Evolutionary conservation across 2,329 filamentous ascomycete genomes (phyloP), one percentile per base, ranked within the genome.

Genomic region (Ascochyta fabae): DNA sequence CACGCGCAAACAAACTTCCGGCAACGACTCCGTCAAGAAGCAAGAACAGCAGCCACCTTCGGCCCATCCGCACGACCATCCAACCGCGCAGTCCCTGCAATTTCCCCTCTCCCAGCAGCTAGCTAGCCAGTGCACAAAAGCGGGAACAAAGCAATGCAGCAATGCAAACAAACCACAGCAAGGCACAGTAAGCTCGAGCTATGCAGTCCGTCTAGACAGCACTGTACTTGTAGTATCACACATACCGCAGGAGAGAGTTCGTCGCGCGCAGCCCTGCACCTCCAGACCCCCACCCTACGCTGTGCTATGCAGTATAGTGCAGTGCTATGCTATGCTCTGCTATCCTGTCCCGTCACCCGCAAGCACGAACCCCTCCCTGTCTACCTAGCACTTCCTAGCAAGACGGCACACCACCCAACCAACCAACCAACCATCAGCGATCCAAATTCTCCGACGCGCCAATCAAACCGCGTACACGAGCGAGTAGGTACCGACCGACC

Each of bases 381-480:
- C 19, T 19, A 19, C 19, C 19, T 3, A 19, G 19, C 19, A 19
- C 19, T 3, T 19, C 19, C 19, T 3, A 19, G 19, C 19, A 19
- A 19, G 19, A 19, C 19, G 2, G 19, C 33, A 26, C 23, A 35
- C 42, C 35, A 54, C 51, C 51, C 48, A 48, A 47, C 47, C 41
- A 48, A 3, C 26, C 26, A 27, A 27, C 26, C 26, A 6, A 6
- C 26, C 34, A 46, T 33, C 45, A 19, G 38, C 58, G 50, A 58
- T 60, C 47, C 27, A 53, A 64, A 64, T 56, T 64, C 61, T 58
- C 61, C 59, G 56, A 61, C 22, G 2, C n/a, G 27, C 60, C 58
- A 61, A 59, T 54, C 42, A 58, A 19, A 19, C 19, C 19, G 19
- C 19, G 19, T 19, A 19, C 2, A 19, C 19, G 19, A 19, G 19